Base-by-base conservation (phyloP, 768 basidiomycete species). In the Termitomyces sp. region DNA sequence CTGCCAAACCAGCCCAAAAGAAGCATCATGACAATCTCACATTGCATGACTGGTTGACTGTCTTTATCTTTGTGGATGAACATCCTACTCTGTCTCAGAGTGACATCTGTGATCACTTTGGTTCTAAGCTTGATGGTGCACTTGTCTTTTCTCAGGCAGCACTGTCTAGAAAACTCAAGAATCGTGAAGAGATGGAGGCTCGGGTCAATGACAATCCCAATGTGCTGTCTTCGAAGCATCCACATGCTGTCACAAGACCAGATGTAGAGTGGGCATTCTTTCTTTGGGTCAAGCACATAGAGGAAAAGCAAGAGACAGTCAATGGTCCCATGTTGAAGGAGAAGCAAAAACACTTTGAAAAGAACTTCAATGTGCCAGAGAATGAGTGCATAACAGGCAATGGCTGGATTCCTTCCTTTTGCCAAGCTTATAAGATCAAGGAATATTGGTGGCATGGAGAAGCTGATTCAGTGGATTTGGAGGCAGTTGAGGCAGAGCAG, bases 171-270 rank as follows among this genome's bases (percentile, higher is more conserved):
- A 49, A 49, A 31, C 11, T 49, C 48, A 49, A 49, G 48, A 29
- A 46, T 31, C 1, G 31, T 20, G 38, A 29, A n/a, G 25, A 20
- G n/a, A n/a, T 56, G 38, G 38, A 56, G 25, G 42, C 55, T 11
- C n/a, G n/a, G n/a, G 42, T 32, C 9, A 40, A 56, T 45, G 31
- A 32, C 40, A 56, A 68, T 42, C 71, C 71, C 9, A 69, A 60
- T 59, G 71, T 70, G 5, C 57, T 75, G 12, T 74, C 71, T 0
- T 60, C 61, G 38, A 76, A 77, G 60, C 58, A 67, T 0, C 65
- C 67, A 17, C 67, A 65, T 8, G 60, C 75, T 55, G 74, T 77
- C 3, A 76, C 72, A 31, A 25, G 62, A 7, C 77, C 74, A 5
- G 76, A 76, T 58, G 73, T 77, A 77, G 37, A 20, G 37, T 25